Conservation (phyloP, 1,284 basidiomycete genomes). For the Ganoderma meredithae region DNA sequence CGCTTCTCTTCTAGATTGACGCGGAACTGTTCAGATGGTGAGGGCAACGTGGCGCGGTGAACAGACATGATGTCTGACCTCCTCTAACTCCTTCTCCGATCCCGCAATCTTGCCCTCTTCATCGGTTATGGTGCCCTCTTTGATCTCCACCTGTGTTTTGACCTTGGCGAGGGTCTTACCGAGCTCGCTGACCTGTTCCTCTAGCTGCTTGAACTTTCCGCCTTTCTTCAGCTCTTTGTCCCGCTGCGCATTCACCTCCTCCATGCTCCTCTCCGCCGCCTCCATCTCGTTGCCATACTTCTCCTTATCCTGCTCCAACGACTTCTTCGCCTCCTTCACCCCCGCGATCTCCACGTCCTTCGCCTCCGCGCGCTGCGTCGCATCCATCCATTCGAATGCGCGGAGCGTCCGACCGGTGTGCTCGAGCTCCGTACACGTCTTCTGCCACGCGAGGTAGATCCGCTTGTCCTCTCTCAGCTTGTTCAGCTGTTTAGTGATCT, state of each 20-base stretch:
- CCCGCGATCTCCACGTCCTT: constrained; percentile 65
- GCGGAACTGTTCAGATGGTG: constrained; percentile 55
- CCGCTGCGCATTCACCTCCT: constrained; percentile 73
- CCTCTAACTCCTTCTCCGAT: constrained; percentile 64
- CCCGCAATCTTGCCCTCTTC: constrained; percentile 73
- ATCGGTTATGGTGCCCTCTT: constrained; percentile 79
- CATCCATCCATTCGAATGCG: constrained; percentile 89
- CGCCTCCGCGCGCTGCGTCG: constrained; percentile 51
- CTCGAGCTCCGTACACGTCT: constrained; percentile 89
- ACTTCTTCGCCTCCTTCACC: constrained; percentile 52
- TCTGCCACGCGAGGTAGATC: constrained; percentile 91
- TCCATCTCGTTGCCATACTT: constrained; percentile 55
- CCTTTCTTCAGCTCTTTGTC: constrained; percentile 74
- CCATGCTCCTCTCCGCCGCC: constrained; percentile 60
- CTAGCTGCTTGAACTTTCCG: constrained; percentile 78
- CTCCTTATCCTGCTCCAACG: constrained; percentile 56
- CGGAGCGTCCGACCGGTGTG: constrained; percentile 85
- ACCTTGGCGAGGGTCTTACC: constrained; percentile 90
- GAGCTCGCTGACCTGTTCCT: constrained; percentile 80
- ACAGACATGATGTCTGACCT: constrained; percentile 51
- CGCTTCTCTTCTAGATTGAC: constrained; percentile 64
- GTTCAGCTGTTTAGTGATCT: constrained; percentile 95
- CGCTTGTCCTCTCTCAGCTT: constrained; percentile 92
- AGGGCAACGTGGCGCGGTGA: not conserved
- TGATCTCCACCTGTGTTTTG: constrained; percentile 88